A percentile compares a stretch with the other conserved stretches of the same genome.
Conservation (phyloP, 2,329 filamentous ascomycete genomes). For the Basipetospora sp. region DNA sequence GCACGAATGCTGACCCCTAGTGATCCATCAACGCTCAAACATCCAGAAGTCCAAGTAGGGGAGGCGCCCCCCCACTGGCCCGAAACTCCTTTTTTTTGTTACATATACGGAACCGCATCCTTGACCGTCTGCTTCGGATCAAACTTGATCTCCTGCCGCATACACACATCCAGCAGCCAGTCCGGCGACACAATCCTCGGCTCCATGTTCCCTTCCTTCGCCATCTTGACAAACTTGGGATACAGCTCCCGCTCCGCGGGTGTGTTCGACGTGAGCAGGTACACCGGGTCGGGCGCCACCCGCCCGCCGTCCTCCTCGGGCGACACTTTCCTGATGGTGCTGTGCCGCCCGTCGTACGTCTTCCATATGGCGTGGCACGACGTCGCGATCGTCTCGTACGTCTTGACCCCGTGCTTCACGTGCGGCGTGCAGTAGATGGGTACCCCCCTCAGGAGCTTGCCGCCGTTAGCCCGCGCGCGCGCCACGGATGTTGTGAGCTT, state of each 20-base stretch:
- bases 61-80: no score
- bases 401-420: conserved; percentile 68
- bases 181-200: conserved; percentile 71
- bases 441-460: conserved; percentile 58
- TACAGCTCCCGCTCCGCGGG: conserved; percentile 60
- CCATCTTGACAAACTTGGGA: conserved; percentile 67
- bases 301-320: conserved; percentile 48
- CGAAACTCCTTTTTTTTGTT: conserved; percentile 93
- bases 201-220: conserved; percentile 60
- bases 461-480: conserved; percentile 61
- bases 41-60: no score
- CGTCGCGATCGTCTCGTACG: conserved; percentile 71
- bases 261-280: conserved; percentile 59
- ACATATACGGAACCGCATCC: neutral
- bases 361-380: conserved; percentile 77
- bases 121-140: conserved; percentile 43
- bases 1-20: no score
- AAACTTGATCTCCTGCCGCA: conserved; percentile 69
- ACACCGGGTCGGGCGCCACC: conserved; percentile 55
- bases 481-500: conserved; percentile 52
- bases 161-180: conserved; percentile 79
- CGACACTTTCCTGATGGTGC: conserved; percentile 49
- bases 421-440: conserved; percentile 73
- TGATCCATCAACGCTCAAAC: no score
- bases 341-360: conserved; percentile 60